These are phyloP conservation scores for Pseudohalonectria lignicola DNA, from an alignment of 2,329 filamentous ascomycete genomes.

Conservation along the genomic window DNA sequence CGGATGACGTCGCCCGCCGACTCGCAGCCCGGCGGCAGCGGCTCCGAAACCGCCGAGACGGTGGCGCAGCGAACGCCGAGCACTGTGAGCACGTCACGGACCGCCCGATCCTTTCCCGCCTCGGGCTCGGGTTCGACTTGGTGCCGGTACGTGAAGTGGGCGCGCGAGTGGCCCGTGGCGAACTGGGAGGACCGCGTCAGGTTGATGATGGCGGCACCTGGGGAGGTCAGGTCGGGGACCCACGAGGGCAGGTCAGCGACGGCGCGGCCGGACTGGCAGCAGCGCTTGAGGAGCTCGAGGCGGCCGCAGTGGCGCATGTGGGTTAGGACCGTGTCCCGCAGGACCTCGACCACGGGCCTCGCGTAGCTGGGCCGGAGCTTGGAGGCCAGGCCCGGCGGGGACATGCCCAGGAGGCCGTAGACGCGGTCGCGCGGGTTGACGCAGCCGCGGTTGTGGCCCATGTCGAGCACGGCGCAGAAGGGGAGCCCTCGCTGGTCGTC, in stretches of 20 bases:
- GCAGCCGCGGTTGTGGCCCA: constrained; percentile 2
- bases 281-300: not conserved
- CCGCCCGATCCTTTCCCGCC: too few species aligned
- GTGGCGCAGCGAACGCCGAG: not conserved
- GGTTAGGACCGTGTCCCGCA: not conserved
- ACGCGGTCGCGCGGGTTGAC: constrained; percentile 7
- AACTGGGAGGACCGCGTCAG: not conserved
- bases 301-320: not conserved
- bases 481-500: not conserved
- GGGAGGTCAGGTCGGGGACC: not conserved
- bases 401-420: constrained; percentile 7
- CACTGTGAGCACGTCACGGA: not conserved
- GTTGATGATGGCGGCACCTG: not conserved
- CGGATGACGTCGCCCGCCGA: not conserved
- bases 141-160: not conserved
- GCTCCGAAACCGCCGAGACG: not conserved
- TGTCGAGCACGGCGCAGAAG: not conserved
- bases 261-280: not conserved
- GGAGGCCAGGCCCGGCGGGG: not conserved
- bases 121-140: too few species aligned
- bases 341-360: not conserved
- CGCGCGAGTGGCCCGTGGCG: not conserved
- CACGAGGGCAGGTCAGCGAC: not conserved
- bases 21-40: not conserved
- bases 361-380: not conserved